phyloP scores from a whole-genome alignment of 345 rosid genomes.

The Aquilaria malaccensis region DNA sequence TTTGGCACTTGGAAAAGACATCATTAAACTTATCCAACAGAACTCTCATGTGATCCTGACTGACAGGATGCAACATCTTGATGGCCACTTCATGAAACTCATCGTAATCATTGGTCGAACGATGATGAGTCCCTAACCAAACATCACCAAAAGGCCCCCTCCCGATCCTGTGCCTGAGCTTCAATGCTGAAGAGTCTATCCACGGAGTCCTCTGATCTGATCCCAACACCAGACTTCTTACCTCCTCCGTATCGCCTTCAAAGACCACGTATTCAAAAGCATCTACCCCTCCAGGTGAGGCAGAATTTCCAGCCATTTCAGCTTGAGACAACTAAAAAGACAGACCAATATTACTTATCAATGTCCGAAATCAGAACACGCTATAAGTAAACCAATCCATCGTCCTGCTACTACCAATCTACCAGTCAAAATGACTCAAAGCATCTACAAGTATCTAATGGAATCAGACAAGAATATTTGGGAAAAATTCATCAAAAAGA shows the following conservation, averaged over 20 bases:
- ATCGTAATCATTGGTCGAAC: constrained; percentile 47
- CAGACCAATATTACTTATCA: background rate
- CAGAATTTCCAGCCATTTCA: constrained; percentile 61
- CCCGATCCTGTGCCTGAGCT: constrained; percentile 85
- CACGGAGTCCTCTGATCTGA: constrained; percentile 47
- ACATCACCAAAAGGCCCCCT: constrained; percentile 95
- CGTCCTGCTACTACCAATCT: background rate
- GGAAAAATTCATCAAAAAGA: no score
- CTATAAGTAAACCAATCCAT: background rate
- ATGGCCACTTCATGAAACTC: constrained; percentile 77
- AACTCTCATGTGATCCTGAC: constrained; percentile 45
- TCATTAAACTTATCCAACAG: constrained; percentile 59
- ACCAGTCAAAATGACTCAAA: no score
- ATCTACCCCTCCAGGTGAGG: constrained; percentile 29
- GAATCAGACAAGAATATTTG: background rate
- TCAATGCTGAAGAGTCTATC: constrained; percentile 64
- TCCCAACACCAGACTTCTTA: constrained; percentile 40
- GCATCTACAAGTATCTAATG: constrained; percentile 1
- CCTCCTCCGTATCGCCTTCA: constrained; percentile 53
- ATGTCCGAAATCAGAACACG: background rate
- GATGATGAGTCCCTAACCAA: constrained; percentile 88
- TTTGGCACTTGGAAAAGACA: constrained; percentile 49
- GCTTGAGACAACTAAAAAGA: constrained; percentile 4
- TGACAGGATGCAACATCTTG: constrained; percentile 65
- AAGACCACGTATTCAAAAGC: constrained; percentile 65